phyloP scores from a whole-genome alignment of 805 yeast genomes.

The Isabelozyma pseudorhagii region DNA sequence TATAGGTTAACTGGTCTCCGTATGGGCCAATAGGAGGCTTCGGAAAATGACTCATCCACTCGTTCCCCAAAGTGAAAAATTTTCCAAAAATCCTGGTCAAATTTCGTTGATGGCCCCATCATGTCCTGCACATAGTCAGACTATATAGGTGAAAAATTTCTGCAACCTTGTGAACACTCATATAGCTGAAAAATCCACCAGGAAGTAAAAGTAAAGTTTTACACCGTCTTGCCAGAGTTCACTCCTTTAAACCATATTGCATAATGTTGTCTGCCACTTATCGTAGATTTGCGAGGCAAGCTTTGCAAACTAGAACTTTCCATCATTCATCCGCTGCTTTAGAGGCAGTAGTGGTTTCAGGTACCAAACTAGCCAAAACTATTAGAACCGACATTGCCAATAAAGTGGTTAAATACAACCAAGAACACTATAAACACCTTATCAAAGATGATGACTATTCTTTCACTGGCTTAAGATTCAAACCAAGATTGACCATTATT shows the following conservation, averaged over 20 bases:
- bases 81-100: background rate
- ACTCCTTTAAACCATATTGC: too few species aligned
- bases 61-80: background rate
- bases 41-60: background rate
- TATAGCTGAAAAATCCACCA: too few species aligned
- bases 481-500: conserved; percentile 75
- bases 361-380: conserved; percentile 38
- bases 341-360: conserved; percentile 39
- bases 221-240: too few species aligned
- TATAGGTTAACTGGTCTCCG: background rate
- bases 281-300: background rate
- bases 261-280: background rate
- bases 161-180: background rate
- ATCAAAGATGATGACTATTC: conserved; percentile 11
- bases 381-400: conserved; percentile 37
- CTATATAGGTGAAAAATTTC: background rate
- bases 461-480: conserved; percentile 43
- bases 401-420: conserved; percentile 36
- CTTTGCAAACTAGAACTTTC: background rate
- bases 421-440: conserved; percentile 20
- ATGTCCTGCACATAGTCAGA: background rate
- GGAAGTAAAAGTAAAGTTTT: too few species aligned
- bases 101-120: background rate
- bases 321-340: conserved; percentile 5
- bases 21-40: background rate